Base-by-base conservation (phyloP, 169 alveolate genomes). In the Plasmodium ovale region DNA sequence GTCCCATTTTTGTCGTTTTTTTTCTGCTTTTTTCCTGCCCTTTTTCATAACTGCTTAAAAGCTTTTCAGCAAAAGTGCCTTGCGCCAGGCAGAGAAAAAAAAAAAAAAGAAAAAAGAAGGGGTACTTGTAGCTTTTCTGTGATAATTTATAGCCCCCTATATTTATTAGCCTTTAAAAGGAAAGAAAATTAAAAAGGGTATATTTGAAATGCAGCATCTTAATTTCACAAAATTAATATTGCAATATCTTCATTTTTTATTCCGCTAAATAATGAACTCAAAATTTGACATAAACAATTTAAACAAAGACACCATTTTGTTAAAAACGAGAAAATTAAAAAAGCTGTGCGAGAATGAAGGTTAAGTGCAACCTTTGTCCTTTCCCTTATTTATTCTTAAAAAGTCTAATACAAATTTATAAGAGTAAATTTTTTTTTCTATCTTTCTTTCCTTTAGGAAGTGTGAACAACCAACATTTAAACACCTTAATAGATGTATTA, bases 281-380 rank as follows among this genome's bases (percentile, higher is more conserved):
- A 77, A 77, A 44, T 64, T 35, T 67, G 19, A 62, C 29, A 77
- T 77, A 59, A 77, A 77, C 37, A 67, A 47, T 23, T 37, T 77
- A 35, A 77, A 23, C 89, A 77, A 62, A 39, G 89, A 77, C 21
- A 77, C 89, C 5, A 77, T 77, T 77, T 77, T 77, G 42, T 84
- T 84, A 53, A 84, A 84, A 84, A 84, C 91, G 29, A 84, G 37
- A 54, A 84, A 67, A 21, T 68, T 67, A 84, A 84, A 84, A 67
- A 51, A 67, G 42, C 59, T 65, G 21, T 84, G 91, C 25, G 70
- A 84, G 16, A 16, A 39, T 84, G 84, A 53, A 58, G 91, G 89
- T 77, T 62, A 77, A 19, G 35, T 35, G 23, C 27, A 31, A 2
- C 49, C 16, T 65, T 65, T 65, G 3, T 65, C 37, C 37, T 65